phyloP scores from a whole-genome alignment of 306 rosid species.

The Cucurbita argyrosperma region DNA sequence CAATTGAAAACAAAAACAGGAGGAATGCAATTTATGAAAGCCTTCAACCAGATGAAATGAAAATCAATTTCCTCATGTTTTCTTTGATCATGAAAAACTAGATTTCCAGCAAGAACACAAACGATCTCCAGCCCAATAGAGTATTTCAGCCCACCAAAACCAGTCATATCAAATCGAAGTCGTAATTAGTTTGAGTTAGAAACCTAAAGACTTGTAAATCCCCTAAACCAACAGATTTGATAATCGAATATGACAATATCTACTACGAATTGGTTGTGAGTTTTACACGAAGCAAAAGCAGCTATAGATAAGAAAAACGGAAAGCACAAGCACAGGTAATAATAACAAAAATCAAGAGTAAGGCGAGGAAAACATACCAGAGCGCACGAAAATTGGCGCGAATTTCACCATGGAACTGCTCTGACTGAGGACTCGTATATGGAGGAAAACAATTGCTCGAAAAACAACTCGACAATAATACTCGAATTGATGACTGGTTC shows the following conservation, averaged over 20 bases:
- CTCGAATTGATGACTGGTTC: neutral
- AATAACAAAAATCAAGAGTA: neutral
- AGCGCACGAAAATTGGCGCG: conserved; percentile 78
- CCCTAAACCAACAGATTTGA: neutral
- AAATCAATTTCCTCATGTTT: no score
- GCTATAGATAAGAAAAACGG: neutral
- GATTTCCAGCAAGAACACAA: no score
- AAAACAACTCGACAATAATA: neutral
- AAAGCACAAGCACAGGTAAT: neutral
- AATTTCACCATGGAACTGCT: conserved; percentile 98
- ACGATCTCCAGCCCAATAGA: no score
- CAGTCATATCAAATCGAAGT: no score
- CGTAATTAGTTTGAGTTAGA: no score
- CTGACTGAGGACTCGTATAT: conserved; percentile 72
- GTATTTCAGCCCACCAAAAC: no score
- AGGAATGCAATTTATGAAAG: no score
- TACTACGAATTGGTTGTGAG: neutral
- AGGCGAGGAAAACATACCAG: conserved; percentile 34
- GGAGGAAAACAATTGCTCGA: neutral
- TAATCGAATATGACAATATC: neutral
- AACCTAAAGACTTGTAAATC: neutral
- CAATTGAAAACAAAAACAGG: no score
- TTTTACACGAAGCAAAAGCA: neutral
- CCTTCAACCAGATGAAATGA: no score
- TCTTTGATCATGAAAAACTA: no score